Base-by-base conservation (phyloP, 2,329 filamentous ascomycete genomes). In the Trichophyton mentagrophytes region DNA sequence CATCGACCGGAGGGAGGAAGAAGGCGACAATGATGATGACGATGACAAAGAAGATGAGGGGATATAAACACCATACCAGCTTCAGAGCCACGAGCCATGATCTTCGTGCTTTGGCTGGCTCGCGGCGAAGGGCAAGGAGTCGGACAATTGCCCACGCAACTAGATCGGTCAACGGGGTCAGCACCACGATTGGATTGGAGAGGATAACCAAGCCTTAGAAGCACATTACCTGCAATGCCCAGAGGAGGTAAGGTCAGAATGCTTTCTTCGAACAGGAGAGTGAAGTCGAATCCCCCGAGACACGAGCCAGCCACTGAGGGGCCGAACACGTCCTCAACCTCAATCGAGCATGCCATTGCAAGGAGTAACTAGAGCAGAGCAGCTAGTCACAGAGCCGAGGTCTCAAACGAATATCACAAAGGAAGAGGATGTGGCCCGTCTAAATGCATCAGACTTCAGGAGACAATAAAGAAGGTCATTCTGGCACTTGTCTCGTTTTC, bases 241-340 rank as follows among this genome's bases (percentile, higher is more conserved):
- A 60, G 64, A 8, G 60, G 57, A 20, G 56, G 40, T 15, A 64
- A 57, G 5, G 62, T 61, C 7, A 70, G 60, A n/a, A 70, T 66
- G n/a, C 59, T 64, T 51, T 71, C 65, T 61, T 71, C 69, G 40
- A 71, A 71, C 3, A 70, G 60, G 15, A 71, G 64, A 3, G 69
- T 71, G 58, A 71, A 71, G 55, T 71, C 69, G 60, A 70, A 70
- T 20, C 66, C 66, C 64, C 66, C 61, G 49, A 63, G 65, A 60
- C 66, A 71, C 8, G 55, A 44, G 15, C 62, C 61, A 15, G 49
- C 56, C n/a, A 71, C 65, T 11, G 60, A 61, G 51, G 69, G 69
- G 17, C 69, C 69, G 47, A 71, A 71, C 13, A 57, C 53, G 57
- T 70, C 64, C 46, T 69, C 65, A 20, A 64, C 61, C 13, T 30